Base-by-base conservation (phyloP, 495 filamentous ascomycete species). In the Collariella sp. region DNA sequence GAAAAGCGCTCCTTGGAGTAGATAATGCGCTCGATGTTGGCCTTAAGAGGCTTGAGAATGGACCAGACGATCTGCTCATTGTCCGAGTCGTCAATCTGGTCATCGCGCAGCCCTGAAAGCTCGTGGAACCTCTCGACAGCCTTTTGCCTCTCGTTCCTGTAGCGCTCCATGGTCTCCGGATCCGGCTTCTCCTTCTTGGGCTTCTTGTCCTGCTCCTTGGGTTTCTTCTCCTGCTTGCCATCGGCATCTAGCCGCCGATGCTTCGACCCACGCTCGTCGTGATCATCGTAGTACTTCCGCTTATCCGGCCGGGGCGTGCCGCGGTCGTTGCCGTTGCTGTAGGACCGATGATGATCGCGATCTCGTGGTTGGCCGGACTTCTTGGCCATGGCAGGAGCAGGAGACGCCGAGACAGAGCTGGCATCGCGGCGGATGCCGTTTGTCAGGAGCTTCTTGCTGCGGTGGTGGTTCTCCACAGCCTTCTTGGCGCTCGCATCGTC, bases 391-490 rank as follows among this genome's bases (percentile, higher is more conserved):
- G 64, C 63, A 6, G 79, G 78, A n/a, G 75, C 80, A n/a, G 79
- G 78, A 9, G 80, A 83, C 3, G 76, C 79, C 4, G 79, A 80
- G 9, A 75, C 67, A n/a, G 79, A 83, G 34, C 72, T 68, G 34
- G 72, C 67, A 31, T 76, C 71, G 39, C 76, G 75, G 38, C 70
- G 78, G 60, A 72, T 70, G 43, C 77, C 79, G 58, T 79, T 81
- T 50, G 68, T 66, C 50, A 69, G 64, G 39, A 87, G 84, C 67
- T 88, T 88, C 66, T 87, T 88, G 70, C 90, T 91, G 31, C 88
- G 83, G 65, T 93, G 87, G 61, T 93, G 89, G 52, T 91, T 93
- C 56, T 90, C 87, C n/a, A 91, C 82, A 2, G 84, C 84, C 62
- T 82, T 81, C 65, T 85, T 87, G n/a, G 85, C 86, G 31, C 78